Evolutionary conservation across 2,329 filamentous ascomycete species (phyloP).

Genomic region (Diplodia sapinea): DNA sequence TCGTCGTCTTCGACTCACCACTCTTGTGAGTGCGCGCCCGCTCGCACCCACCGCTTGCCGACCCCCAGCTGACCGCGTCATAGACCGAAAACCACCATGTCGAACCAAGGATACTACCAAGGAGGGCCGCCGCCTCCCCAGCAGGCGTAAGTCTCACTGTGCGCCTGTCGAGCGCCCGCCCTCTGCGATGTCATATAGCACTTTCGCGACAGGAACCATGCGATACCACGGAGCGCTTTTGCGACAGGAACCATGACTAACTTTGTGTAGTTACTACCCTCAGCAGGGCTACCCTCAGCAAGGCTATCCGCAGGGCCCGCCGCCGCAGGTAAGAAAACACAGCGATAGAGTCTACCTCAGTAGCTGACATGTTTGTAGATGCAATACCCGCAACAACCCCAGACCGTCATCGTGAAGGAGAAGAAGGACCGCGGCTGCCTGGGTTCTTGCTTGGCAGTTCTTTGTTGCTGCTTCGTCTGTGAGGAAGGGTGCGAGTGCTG

Average conservation of each 20-base stretch:
- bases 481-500: slow-evolving; percentile 70
- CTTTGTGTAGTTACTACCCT: slow-evolving; percentile 2
- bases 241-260: neutral
- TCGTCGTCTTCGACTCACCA: neutral
- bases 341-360: neutral
- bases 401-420: slow-evolving; percentile 49
- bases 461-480: slow-evolving; percentile 70
- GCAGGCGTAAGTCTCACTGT: slow-evolving; percentile 2
- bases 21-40: slow-evolving; percentile 1
- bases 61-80: slow-evolving; percentile 14
- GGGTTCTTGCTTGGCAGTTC: slow-evolving; percentile 57
- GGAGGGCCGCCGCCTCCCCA: slow-evolving; percentile 34
- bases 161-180: slow-evolving; percentile 32
- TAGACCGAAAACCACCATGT: slow-evolving; percentile 39
- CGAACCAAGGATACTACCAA: slow-evolving; percentile 48
- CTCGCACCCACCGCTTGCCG: neutral
- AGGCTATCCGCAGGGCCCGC: slow-evolving; percentile 33
- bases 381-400: slow-evolving; percentile 59
- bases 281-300: slow-evolving; percentile 38
- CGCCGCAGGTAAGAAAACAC: slow-evolving; percentile 1
- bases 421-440: slow-evolving; percentile 60
- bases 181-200: slow-evolving; percentile 26
- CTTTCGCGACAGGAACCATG: neutral
- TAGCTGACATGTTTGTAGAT: slow-evolving; percentile 40
- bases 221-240: neutral